These are phyloP conservation scores for Suillus hirtellus DNA, from an alignment of 768 basidiomycete species.

Conservation along the genomic window DNA sequence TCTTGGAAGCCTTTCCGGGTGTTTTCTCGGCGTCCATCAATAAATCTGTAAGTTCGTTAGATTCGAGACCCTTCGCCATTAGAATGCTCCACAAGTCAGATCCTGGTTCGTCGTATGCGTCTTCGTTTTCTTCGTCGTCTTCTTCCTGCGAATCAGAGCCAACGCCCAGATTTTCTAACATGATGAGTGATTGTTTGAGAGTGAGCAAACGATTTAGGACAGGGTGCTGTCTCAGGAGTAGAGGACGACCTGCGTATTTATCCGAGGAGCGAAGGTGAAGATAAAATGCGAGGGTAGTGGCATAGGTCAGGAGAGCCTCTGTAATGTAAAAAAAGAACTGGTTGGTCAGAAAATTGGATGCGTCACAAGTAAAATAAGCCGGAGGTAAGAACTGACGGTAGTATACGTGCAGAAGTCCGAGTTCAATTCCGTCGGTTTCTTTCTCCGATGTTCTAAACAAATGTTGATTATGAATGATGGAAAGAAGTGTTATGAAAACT, in stretches of 20 bases:
- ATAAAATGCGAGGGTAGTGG: slow-evolving; percentile 90
- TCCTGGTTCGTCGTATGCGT: slow-evolving; percentile 26
- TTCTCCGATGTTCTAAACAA: slow-evolving; percentile 47
- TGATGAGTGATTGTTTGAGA: slow-evolving; percentile 79
- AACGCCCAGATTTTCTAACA: slow-evolving; percentile 86
- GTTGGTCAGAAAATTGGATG: not conserved
- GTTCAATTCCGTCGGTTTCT: slow-evolving; percentile 51
- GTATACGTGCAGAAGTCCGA: slow-evolving; percentile 80
- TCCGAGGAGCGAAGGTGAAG: slow-evolving; percentile 77
- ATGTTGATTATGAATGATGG: not conserved
- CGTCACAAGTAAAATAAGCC: slow-evolving; percentile 5
- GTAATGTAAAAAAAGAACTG: slow-evolving; percentile 14
- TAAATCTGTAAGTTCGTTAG: slow-evolving; percentile 55
- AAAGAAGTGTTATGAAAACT: slow-evolving; percentile 18
- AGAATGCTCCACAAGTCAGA: slow-evolving; percentile 44
- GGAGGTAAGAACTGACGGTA: slow-evolving; percentile 64
- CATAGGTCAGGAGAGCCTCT: slow-evolving; percentile 91
- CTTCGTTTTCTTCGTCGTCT: slow-evolving; percentile 43
- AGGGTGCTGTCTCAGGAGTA: slow-evolving; percentile 66
- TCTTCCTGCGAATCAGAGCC: slow-evolving; percentile 48
- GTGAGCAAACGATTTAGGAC: slow-evolving; percentile 75
- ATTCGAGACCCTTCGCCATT: slow-evolving; percentile 38
- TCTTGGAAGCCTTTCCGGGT: slow-evolving; percentile 19
- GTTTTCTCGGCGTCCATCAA: slow-evolving; percentile 48
- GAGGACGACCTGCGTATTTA: slow-evolving; percentile 61